A percentile compares a stretch with the other conserved stretches of the same genome.
Evolutionary conservation across 768 basidiomycete species (phyloP).

Genomic region (Lactarius hatsudake): DNA sequence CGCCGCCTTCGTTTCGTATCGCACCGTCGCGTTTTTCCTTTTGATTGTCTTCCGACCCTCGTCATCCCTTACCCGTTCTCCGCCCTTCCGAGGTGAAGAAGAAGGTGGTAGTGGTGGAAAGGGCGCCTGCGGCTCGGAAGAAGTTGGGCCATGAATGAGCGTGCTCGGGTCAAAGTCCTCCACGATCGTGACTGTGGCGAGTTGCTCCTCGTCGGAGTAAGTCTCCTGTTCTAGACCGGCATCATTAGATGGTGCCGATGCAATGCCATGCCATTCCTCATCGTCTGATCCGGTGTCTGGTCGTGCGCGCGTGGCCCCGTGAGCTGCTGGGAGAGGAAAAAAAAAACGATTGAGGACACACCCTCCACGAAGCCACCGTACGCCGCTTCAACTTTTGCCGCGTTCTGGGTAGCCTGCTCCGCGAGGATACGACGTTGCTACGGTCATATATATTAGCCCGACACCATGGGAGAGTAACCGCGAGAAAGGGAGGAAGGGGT

Average conservation of each 20-base stretch:
- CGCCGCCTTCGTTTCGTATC: constrained; percentile 70
- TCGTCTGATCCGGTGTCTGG: constrained; percentile 39
- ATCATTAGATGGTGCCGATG: constrained; percentile 31
- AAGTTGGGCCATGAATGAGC: constrained; percentile 46
- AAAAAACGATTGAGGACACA: constrained; percentile 4
- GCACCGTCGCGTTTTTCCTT: constrained; percentile 34
- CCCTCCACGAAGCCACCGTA: constrained; percentile 42
- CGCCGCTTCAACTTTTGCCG: constrained; percentile 70
- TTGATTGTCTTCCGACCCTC: constrained; percentile 4
- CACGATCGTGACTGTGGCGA: constrained; percentile 87
- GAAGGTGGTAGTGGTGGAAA: constrained; percentile 27
- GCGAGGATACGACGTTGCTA: constrained; percentile 78
- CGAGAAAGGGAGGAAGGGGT: neutral
- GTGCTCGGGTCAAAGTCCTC: constrained; percentile 84
- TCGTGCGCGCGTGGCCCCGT: neutral
- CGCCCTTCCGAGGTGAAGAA: constrained; percentile 29
- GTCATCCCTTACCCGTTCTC: neutral
- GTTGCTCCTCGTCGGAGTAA: constrained; percentile 79
- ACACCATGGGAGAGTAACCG: neutral
- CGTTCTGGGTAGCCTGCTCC: constrained; percentile 76
- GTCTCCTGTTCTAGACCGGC: constrained; percentile 48
- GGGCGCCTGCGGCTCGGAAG: constrained; percentile 1
- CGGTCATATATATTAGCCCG: constrained; percentile 19
- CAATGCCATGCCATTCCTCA: constrained; percentile 48
- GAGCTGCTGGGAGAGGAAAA: neutral